These are phyloP conservation scores for Neonothopanus nambi DNA, from an alignment of 1,284 basidiomycete species.

Conservation along the genomic window DNA sequence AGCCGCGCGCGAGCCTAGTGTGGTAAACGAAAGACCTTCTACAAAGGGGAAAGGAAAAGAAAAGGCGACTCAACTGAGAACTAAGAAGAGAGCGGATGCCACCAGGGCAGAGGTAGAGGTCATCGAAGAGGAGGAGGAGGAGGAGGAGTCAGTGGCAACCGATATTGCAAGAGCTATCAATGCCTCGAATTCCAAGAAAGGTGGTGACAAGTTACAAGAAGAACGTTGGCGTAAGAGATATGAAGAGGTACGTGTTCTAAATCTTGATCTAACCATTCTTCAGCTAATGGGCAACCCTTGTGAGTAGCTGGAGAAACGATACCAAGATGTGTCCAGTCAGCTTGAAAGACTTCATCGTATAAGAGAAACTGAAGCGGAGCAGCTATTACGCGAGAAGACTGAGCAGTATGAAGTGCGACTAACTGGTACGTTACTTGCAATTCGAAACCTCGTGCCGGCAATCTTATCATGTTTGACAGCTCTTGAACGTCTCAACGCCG, in stretches of 20 bases:
- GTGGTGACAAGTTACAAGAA: not conserved
- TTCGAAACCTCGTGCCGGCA: not conserved
- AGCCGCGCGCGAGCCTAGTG: not conserved
- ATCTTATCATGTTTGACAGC: constrained; percentile 36
- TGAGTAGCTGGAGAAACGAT: constrained; percentile 42
- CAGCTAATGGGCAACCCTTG: not conserved
- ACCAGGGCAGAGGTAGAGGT: not conserved
- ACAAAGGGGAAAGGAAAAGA: constrained; percentile 7
- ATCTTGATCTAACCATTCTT: not conserved
- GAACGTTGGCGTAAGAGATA: not conserved
- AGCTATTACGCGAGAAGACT: constrained; percentile 45
- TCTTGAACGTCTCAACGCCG: constrained; percentile 55
- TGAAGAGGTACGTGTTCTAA: constrained; percentile 3
- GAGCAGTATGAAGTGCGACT: constrained; percentile 50
- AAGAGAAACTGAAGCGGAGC: constrained; percentile 64
- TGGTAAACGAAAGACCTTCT: not conserved
- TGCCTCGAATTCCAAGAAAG: not conserved
- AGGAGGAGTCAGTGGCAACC: not conserved
- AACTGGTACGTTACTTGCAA: constrained; percentile 39
- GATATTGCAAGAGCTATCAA: not conserved
- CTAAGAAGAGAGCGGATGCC: not conserved
- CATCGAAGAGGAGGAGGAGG: constrained; percentile 1
- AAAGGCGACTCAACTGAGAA: not conserved
- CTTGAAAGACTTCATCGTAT: constrained; percentile 57
- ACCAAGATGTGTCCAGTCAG: constrained; percentile 49